Evolutionary conservation across 2,329 filamentous ascomycete species (phyloP), one percentile per base, ranked within the genome.

Genomic region (Albophoma yamanashiensis): DNA sequence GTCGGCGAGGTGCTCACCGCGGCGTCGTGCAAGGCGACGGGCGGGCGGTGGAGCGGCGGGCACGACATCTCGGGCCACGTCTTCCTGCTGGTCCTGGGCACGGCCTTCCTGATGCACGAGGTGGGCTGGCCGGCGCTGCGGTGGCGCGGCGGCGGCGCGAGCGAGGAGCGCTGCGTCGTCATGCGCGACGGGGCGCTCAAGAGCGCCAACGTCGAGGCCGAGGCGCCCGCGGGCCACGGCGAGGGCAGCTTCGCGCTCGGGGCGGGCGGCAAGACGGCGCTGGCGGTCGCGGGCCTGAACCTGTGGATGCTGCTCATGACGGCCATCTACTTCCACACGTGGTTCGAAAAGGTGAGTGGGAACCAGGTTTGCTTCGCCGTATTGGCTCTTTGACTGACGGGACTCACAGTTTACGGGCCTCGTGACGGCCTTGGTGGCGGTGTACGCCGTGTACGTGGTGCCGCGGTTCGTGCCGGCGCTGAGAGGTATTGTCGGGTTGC

Each of bases 291-390:
- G 22, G 86, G 75, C 0, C 68, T 97, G 69, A 91, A 88, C 69
- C 83, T 87, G 78, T 97, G 94, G 91, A 99, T 99, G 94, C 75
- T 99, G 71, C 80, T 97, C 62, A 99, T 99, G 94, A 99, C 94
- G 47, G 92, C 92, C 3, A 92, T 95, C 45, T 99, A 93, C 80
- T 99, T 99, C 70, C 94, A 99, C 74, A 99, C 94, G 0, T 97
- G 93, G 92, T 87, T 95, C 68, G 94, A 99, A 78, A 99, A 97
- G 88, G 88, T 89, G 68, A 43, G 40, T n/a, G 17, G 69, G 80
- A 71, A n/a, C 22, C 4, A 0, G n/a, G 5, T 3, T 27, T 6
- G 31, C 1, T 7, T 34, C 27, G 25, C 59, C 27, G 22, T 31
- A 2, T 4, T 9, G 38, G 27, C 27, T 11, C 20, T 15, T 4